These are phyloP conservation scores for Aspergillus quadrilineatus DNA, from an alignment of 2,329 filamentous ascomycete species.

Conservation along the genomic window DNA sequence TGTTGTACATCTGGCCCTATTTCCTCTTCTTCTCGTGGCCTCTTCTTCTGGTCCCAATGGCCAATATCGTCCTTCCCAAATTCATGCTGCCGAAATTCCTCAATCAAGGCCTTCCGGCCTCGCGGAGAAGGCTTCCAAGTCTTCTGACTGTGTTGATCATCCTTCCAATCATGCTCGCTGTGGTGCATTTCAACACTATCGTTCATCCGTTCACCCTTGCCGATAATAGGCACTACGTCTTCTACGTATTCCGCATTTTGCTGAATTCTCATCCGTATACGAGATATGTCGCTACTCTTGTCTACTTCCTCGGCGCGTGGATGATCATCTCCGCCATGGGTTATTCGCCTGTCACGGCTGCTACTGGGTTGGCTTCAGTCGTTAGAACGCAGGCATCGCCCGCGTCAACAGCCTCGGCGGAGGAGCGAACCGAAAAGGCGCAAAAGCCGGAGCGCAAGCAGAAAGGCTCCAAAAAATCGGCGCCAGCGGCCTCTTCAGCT, in stretches of 20 bases:
- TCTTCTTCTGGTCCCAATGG: constrained; percentile 61
- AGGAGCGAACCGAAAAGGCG: constrained; percentile 6
- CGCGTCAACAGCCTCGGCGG: constrained; percentile 1
- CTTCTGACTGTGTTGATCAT: constrained; percentile 36
- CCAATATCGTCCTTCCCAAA: constrained; percentile 39
- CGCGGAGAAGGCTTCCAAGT: constrained; percentile 40
- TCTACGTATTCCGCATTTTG: constrained; percentile 87
- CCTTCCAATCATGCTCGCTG: constrained; percentile 44
- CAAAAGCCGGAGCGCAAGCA: constrained; percentile 24
- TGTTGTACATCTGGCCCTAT: constrained; percentile 94
- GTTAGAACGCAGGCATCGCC: constrained; percentile 14
- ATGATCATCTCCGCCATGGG: constrained; percentile 64
- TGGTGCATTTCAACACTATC: constrained; percentile 81
- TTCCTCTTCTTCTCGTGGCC: constrained; percentile 87
- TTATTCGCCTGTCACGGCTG: constrained; percentile 32
- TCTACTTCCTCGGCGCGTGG: constrained; percentile 72
- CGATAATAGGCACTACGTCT: constrained; percentile 95
- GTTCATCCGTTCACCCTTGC: constrained; percentile 94
- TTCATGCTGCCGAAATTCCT: constrained; percentile 34
- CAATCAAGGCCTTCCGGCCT: constrained; percentile 33
- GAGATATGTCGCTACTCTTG: constrained; percentile 65
- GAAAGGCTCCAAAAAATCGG: constrained; percentile 21
- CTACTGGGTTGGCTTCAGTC: constrained; percentile 23
- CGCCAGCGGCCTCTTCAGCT: constrained; percentile 13
- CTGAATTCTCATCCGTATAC: constrained; percentile 65